These are phyloP conservation scores for Nigrospora oryzae DNA, from an alignment of 2,329 filamentous ascomycete genomes.

Conservation along the genomic window DNA sequence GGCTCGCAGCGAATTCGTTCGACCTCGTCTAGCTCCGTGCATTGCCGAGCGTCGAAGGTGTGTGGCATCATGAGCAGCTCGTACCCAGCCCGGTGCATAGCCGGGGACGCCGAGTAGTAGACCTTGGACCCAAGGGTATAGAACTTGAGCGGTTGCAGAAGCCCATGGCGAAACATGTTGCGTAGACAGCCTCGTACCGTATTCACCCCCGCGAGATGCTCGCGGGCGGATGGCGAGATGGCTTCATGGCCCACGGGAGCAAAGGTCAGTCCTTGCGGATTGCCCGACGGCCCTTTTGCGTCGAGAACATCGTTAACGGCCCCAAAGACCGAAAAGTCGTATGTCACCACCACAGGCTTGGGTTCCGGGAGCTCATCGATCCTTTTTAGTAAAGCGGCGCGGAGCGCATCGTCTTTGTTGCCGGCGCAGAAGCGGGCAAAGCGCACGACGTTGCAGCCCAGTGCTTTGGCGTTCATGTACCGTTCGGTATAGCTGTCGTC, in stretches of 20 bases:
- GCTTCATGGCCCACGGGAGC: slow-evolving; percentile 41
- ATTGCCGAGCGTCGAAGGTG: slow-evolving; percentile 51
- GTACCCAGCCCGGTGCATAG: slow-evolving; percentile 65
- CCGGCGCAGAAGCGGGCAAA: slow-evolving; percentile 49
- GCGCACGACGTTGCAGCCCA: slow-evolving; percentile 55
- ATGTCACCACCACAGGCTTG: slow-evolving; percentile 39
- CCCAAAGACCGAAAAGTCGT: slow-evolving; percentile 36
- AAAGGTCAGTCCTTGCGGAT: slow-evolving; percentile 37
- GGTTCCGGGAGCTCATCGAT: slow-evolving; percentile 35
- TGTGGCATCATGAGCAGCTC: slow-evolving; percentile 59
- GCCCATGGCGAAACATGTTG: slow-evolving; percentile 51
- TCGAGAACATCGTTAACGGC: slow-evolving; percentile 14
- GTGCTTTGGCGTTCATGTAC: slow-evolving; percentile 42
- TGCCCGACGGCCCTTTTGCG: slow-evolving; percentile 5
- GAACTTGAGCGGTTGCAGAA: slow-evolving; percentile 58
- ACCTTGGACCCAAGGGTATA: slow-evolving; percentile 62
- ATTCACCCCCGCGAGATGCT: slow-evolving; percentile 36
- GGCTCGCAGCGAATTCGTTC: slow-evolving; percentile 48
- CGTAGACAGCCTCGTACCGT: slow-evolving; percentile 50
- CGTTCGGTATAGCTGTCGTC: slow-evolving; percentile 41
- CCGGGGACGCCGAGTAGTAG: slow-evolving; percentile 62
- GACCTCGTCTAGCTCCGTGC: slow-evolving; percentile 51
- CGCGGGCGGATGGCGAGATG: slow-evolving; percentile 27
- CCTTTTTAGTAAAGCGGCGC: slow-evolving; percentile 41
- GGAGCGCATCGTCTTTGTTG: slow-evolving; percentile 40